phyloP scores from a whole-genome alignment of 2,329 filamentous ascomycete species.

The Ophidiomyces ophidiicola region DNA sequence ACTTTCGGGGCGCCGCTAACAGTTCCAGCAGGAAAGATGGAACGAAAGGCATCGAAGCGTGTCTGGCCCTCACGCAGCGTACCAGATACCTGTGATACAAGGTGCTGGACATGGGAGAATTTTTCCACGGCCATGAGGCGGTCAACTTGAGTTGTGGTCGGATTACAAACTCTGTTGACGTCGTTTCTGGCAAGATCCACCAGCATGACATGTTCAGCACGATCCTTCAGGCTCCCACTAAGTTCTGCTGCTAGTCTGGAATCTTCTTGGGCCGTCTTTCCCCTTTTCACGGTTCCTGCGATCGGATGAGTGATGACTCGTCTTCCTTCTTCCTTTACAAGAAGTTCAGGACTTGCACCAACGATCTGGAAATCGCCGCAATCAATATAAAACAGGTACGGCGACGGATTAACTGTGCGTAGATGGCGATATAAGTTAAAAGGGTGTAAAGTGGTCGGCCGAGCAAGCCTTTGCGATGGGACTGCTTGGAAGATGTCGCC shows the following conservation, averaged over 20 bases:
- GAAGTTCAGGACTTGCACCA: conserved; percentile 83
- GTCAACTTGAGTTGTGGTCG: conserved; percentile 78
- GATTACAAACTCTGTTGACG: conserved; percentile 89
- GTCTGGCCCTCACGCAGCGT: conserved; percentile 72
- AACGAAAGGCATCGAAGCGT: conserved; percentile 87
- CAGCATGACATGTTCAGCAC: conserved; percentile 92
- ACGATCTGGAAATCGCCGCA: conserved; percentile 90
- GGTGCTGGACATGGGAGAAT: conserved; percentile 94
- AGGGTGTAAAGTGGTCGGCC: conserved; percentile 80
- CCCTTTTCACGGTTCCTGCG: conserved; percentile 85
- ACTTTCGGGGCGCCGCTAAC: conserved; percentile 95
- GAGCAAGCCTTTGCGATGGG: conserved; percentile 81
- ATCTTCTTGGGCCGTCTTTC: conserved; percentile 69
- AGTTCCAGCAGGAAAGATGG: conserved; percentile 93
- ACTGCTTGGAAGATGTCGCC: conserved; percentile 98
- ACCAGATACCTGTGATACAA: conserved; percentile 90
- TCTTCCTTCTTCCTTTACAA: conserved; percentile 79
- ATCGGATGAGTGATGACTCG: conserved; percentile 94
- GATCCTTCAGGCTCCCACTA: conserved; percentile 72
- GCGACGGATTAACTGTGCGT: conserved; percentile 92
- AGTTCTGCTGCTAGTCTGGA: conserved; percentile 65
- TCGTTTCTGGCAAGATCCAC: conserved; percentile 95
- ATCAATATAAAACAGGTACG: conserved; percentile 92
- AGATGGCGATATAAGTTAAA: conserved; percentile 98
- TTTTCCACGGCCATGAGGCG: conserved; percentile 86